Conservation (phyloP, 768 basidiomycete genomes). For the Calvatia gigantea region DNA sequence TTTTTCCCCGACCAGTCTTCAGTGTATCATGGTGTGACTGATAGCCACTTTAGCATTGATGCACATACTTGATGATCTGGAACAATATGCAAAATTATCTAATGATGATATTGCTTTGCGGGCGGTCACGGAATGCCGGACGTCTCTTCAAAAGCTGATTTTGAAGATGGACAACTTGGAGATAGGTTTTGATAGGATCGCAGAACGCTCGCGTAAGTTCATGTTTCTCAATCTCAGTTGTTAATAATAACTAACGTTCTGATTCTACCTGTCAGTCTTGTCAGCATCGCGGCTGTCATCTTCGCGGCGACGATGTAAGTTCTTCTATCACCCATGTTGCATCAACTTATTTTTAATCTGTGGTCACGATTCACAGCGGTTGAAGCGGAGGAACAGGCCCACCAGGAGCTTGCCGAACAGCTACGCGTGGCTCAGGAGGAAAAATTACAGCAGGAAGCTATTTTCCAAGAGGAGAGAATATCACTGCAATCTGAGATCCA, state of each 20-base stretch:
- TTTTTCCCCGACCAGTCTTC: not conserved
- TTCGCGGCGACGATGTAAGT: conserved; percentile 72
- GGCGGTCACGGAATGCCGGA: conserved; percentile 61
- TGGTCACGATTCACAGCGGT: conserved; percentile 40
- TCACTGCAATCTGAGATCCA: conserved; percentile 54
- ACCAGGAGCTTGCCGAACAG: conserved; percentile 68
- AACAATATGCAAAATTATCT: conserved; percentile 46
- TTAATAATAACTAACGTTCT: conserved; percentile 8
- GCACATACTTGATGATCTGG: conserved; percentile 61
- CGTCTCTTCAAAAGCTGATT: conserved; percentile 64
- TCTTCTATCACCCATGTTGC: not conserved
- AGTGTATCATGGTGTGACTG: not conserved
- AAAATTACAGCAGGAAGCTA: conserved; percentile 52
- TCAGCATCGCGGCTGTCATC: conserved; percentile 69
- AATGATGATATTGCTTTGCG: conserved; percentile 42
- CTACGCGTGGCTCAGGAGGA: conserved; percentile 57
- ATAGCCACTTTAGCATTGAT: conserved; percentile 45
- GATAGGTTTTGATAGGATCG: conserved; percentile 79
- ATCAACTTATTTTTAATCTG: conserved; percentile 10
- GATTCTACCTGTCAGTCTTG: conserved; percentile 46
- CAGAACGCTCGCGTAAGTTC: conserved; percentile 75
- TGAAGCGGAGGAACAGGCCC: conserved; percentile 72
- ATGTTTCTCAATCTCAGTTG: conserved; percentile 6
- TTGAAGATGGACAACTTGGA: conserved; percentile 78
- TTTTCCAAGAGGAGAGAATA: conserved; percentile 56